These are phyloP conservation scores for Neurospora sp. DNA, from an alignment of 495 filamentous ascomycete genomes.

Conservation along the genomic window DNA sequence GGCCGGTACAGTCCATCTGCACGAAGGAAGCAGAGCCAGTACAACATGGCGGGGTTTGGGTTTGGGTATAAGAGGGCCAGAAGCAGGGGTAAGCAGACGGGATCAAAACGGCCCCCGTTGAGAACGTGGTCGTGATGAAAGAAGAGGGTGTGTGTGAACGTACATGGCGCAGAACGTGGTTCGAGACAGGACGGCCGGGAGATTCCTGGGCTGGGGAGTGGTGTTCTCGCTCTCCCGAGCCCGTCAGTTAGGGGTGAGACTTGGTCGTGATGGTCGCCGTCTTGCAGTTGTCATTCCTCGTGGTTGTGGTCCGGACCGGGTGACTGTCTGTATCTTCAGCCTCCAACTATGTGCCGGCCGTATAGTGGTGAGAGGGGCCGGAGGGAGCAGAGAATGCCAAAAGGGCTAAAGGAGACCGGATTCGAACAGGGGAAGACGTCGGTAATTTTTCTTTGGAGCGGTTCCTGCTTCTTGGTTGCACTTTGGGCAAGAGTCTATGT, in stretches of 20 bases:
- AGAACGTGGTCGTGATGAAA: constrained; percentile 21
- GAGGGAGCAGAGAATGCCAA: constrained; percentile 19
- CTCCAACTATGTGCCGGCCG: constrained; percentile 25
- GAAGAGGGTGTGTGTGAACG: constrained; percentile 22
- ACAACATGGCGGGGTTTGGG: constrained; percentile 34
- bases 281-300: constrained; percentile 1
- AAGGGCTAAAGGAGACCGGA: constrained; percentile 30
- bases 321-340: constrained; percentile 4
- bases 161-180: constrained; percentile 14
- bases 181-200: constrained; percentile 1
- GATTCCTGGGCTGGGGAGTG: not conserved
- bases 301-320: constrained; percentile 1
- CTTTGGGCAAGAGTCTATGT: constrained; percentile 20
- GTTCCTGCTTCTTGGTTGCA: constrained; percentile 23
- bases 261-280: not conserved
- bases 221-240: constrained; percentile 11
- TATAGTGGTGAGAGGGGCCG: constrained; percentile 28
- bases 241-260: constrained; percentile 4
- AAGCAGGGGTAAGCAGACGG: constrained; percentile 17
- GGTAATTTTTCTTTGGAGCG: constrained; percentile 18
- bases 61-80: constrained; percentile 22
- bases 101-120: constrained; percentile 19
- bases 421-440: constrained; percentile 22
- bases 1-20: constrained; percentile 26
- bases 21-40: constrained; percentile 24